These are phyloP conservation scores for Stachybotrys chartarum DNA, from an alignment of 2,329 filamentous ascomycete species.

Conservation along the genomic window DNA sequence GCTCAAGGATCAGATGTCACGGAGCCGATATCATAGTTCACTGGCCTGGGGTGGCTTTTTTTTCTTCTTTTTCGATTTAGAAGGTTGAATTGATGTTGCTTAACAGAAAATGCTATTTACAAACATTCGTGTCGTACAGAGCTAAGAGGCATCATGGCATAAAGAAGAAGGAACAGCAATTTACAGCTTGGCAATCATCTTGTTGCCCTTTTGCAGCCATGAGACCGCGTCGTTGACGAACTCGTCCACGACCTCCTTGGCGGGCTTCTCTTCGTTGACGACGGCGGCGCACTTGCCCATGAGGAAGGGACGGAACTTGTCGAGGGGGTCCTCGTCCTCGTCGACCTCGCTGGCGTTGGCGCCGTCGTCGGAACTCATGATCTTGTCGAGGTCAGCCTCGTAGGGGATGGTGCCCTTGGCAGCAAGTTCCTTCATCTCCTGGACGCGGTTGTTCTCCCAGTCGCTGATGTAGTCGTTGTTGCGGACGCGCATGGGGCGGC, in stretches of 20 bases:
- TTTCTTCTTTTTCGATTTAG: too few relatives aligned
- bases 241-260: slow-evolving; percentile 91
- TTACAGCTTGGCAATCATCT: slow-evolving; percentile 66
- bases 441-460: slow-evolving; percentile 88
- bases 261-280: slow-evolving; percentile 84
- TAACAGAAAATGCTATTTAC: neutral
- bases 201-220: slow-evolving; percentile 61
- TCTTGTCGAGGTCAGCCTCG: slow-evolving; percentile 85
- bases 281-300: slow-evolving; percentile 98
- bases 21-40: too few relatives aligned
- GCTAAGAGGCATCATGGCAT: too few relatives aligned
- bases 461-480: slow-evolving; percentile 90
- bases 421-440: slow-evolving; percentile 90
- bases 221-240: slow-evolving; percentile 76
- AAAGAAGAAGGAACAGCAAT: neutral
- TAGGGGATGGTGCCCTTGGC: slow-evolving; percentile 86
- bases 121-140: neutral
- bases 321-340: slow-evolving; percentile 73
- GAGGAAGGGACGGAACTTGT: slow-evolving; percentile 82
- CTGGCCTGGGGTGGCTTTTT: too few relatives aligned
- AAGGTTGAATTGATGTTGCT: too few relatives aligned
- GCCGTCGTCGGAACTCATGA: slow-evolving; percentile 58
- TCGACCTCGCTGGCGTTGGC: slow-evolving; percentile 51
- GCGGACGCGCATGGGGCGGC: slow-evolving; percentile 86
- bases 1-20: too few relatives aligned